A percentile compares a stretch with the other conserved stretches of the same genome.
Evolutionary conservation across 352 stramenopile species (phyloP).

Genomic region (Globisporangium middletonii): DNA sequence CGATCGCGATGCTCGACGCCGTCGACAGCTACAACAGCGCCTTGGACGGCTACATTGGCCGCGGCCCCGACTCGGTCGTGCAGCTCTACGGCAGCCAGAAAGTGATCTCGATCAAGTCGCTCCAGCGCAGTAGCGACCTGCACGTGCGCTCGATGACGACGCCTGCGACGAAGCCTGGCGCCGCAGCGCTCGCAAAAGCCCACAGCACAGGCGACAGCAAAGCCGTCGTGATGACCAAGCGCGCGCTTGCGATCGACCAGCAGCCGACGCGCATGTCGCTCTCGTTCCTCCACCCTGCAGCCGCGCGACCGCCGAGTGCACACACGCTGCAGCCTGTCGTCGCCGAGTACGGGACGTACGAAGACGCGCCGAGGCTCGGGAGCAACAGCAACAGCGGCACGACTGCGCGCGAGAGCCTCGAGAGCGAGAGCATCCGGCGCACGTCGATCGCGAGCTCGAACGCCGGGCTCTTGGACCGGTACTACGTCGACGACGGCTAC

Average conservation of each 20-base stretch:
- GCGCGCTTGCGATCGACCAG: background rate
- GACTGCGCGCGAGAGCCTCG: slow-evolving; percentile 13
- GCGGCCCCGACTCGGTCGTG: slow-evolving; percentile 10
- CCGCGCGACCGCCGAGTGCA: slow-evolving; percentile 1
- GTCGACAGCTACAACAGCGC: slow-evolving; percentile 11
- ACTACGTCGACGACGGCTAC: slow-evolving; percentile 34
- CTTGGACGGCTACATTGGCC: slow-evolving; percentile 21
- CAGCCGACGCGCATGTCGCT: slow-evolving; percentile 12
- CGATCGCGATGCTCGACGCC: slow-evolving; percentile 1
- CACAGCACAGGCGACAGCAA: background rate
- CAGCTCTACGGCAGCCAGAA: slow-evolving; percentile 28
- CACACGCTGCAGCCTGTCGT: slow-evolving; percentile 20
- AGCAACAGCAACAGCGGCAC: background rate
- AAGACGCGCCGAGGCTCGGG: slow-evolving; percentile 17
- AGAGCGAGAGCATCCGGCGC: slow-evolving; percentile 27
- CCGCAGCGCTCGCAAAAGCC: background rate
- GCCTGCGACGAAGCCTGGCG: background rate
- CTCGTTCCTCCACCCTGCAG: slow-evolving; percentile 47
- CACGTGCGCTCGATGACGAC: slow-evolving; percentile 12
- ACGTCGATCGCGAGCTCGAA: slow-evolving; percentile 52
- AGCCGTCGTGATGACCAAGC: background rate
- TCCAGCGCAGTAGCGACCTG: slow-evolving; percentile 16
- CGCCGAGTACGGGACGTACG: slow-evolving; percentile 38
- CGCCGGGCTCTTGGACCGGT: slow-evolving; percentile 40
- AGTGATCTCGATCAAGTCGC: slow-evolving; percentile 57